Evolutionary conservation across 139 green algal species (phyloP).

Genomic region (Zygnema circumcarinatum): DNA sequence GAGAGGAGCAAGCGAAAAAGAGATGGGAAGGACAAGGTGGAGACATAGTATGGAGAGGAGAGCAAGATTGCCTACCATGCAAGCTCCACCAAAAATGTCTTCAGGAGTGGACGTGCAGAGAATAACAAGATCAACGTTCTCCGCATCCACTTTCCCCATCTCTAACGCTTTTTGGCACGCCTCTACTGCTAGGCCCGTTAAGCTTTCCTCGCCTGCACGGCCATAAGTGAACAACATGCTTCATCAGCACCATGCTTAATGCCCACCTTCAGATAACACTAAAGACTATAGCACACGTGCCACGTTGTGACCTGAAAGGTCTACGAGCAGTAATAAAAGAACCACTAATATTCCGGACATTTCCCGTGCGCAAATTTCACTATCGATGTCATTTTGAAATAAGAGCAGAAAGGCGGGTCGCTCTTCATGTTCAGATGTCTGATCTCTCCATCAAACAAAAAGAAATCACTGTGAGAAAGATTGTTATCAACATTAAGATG

Average conservation of each 20-base stretch:
- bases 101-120: constrained; percentile 93
- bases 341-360: no score
- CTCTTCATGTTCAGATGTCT: no score
- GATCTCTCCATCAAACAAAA: no score
- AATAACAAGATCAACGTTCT: constrained; percentile 91
- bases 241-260: neutral
- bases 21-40: neutral
- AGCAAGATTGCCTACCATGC: constrained; percentile 52
- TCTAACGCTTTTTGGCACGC: constrained; percentile 79
- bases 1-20: neutral
- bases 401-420: no score
- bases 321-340: no score
- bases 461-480: no score
- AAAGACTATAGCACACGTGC: no score
- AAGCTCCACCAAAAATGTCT: constrained; percentile 93
- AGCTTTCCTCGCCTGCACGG: constrained; percentile 42
- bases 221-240: neutral
- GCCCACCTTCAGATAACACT: neutral
- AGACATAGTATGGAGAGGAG: neutral
- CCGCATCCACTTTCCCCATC: constrained; percentile 82
- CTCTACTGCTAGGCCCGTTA: constrained; percentile 71
- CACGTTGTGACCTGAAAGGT: no score
- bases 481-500: no score
- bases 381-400: no score
- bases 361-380: no score